Evolutionary conservation across 345 rosid species (phyloP), one percentile per base, ranked within the genome.

Genomic region (Aegle marmelos): DNA sequence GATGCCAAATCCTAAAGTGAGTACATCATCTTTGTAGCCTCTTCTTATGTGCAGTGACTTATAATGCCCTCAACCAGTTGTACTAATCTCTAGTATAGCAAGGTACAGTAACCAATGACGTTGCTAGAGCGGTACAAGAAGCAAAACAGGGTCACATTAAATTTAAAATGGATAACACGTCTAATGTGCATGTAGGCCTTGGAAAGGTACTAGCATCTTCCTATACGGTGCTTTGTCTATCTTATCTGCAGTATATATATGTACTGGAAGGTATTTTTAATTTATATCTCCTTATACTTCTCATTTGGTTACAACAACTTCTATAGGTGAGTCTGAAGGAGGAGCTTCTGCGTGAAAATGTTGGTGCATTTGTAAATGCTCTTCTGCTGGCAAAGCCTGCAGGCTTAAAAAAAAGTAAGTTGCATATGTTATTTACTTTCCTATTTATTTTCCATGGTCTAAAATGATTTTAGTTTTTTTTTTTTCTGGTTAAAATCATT

Each of bases 371-470:
- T 76, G 91, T 96, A 89, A 92, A 92, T 76, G 91, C 98, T 34
- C 91, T 96, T 85, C 83, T 96, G 78, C 91, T 82, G 74, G 94
- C 99, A 53, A 96, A 96, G 84, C 99, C 99, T 56, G 91, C 95
- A 2, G 99, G 99, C 76, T 86, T 96, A 77, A 96, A 96, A 86
- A 96, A 96, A 87, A 89, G 99, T 96, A 83, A 85, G 92, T 76
- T 11, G 70, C 74, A 21, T 62, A 21, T 72, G 41, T 58, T 72
- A 34, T 71, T 34, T 81, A 17, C 48, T 59, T 53, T 4, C 25
- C 37, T 16, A 58, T 59, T 54, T 37, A 7, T 10, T 53, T 24
- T 56, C 59, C 13, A 57, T 31, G 31, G 8, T 25, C 6, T 67
- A 30, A 31, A 34, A 61, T 69, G 66, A 50, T 57, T n/a, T 37